Percentiles rank a stretch among this genome's conserved stretches.
These are phyloP conservation scores for Osmanthus fragrans DNA, from an alignment of 257 asterid genomes.

Conservation along the genomic window DNA sequence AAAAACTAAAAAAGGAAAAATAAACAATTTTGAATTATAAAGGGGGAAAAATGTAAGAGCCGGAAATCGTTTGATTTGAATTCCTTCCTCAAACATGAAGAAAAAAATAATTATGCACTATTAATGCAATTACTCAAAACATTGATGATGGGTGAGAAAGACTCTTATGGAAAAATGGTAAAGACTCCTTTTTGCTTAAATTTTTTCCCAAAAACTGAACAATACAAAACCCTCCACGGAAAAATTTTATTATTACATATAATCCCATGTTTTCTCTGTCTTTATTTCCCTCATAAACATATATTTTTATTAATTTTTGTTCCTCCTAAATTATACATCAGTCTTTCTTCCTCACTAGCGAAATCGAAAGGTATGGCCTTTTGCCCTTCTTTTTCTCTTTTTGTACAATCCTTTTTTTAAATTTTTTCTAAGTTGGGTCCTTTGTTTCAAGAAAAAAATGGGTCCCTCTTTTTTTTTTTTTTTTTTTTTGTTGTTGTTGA, in stretches of 20 bases:
- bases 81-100: neutral
- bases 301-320: neutral
- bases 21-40: neutral
- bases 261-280: neutral
- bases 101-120: neutral
- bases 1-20: neutral
- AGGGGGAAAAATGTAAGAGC: too few species aligned
- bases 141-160: neutral
- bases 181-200: neutral
- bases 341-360: neutral
- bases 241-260: neutral
- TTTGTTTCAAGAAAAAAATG: neutral
- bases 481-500: neutral
- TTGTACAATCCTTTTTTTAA: neutral
- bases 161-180: neutral
- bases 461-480: neutral
- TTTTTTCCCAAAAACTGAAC: neutral
- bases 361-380: neutral
- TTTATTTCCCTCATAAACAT: neutral
- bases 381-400: neutral
- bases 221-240: neutral
- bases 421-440: neutral
- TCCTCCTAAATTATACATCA: neutral
- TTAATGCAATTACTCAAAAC: neutral
- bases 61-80: neutral